A percentile compares a stretch with the other conserved stretches of the same genome.
Evolutionary conservation across 805 yeast genomes (phyloP).

Genomic region (Monosporozyma unispora): DNA sequence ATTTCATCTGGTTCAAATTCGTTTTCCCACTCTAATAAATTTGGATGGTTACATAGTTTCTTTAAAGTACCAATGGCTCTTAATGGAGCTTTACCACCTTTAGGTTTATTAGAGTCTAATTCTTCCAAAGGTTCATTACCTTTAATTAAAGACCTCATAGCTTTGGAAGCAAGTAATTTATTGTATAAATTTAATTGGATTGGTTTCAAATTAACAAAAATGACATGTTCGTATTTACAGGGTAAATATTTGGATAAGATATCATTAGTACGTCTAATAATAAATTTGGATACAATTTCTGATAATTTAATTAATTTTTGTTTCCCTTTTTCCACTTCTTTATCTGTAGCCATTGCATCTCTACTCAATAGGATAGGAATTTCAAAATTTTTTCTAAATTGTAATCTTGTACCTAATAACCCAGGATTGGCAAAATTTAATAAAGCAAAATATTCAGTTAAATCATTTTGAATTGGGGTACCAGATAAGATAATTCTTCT

Average conservation of each 20-base stretch:
- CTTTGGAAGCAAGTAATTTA: slow-evolving; percentile 72
- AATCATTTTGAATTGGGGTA: slow-evolving; percentile 93
- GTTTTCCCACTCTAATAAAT: slow-evolving; percentile 61
- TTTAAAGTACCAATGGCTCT: slow-evolving; percentile 84
- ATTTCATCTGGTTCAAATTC: slow-evolving; percentile 56
- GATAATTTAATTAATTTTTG: slow-evolving; percentile 61
- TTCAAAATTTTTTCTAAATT: slow-evolving; percentile 81
- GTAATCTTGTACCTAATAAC: slow-evolving; percentile 70
- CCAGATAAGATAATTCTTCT: slow-evolving; percentile 91
- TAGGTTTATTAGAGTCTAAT: no score
- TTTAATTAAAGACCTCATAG: slow-evolving; percentile 47
- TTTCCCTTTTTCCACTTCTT: slow-evolving; percentile 63
- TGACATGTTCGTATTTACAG: slow-evolving; percentile 91
- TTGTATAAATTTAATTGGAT: slow-evolving; percentile 65
- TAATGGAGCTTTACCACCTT: slow-evolving; percentile 50
- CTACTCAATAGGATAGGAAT: slow-evolving; percentile 71
- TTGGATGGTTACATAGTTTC: slow-evolving; percentile 92
- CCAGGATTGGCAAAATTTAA: slow-evolving; percentile 93
- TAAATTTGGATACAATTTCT: slow-evolving; percentile 73
- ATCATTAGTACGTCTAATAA: slow-evolving; percentile 92
- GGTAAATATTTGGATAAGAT: slow-evolving; percentile 89
- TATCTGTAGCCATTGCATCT: slow-evolving; percentile 81
- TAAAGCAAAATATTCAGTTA: slow-evolving; percentile 86
- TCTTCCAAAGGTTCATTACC: slow-evolving; percentile 2
- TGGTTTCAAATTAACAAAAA: slow-evolving; percentile 78